Evolutionary conservation across 208 protist genomes (phyloP), one percentile per base, ranked within the genome.

Genomic region (Leishmania martiniquensis): DNA sequence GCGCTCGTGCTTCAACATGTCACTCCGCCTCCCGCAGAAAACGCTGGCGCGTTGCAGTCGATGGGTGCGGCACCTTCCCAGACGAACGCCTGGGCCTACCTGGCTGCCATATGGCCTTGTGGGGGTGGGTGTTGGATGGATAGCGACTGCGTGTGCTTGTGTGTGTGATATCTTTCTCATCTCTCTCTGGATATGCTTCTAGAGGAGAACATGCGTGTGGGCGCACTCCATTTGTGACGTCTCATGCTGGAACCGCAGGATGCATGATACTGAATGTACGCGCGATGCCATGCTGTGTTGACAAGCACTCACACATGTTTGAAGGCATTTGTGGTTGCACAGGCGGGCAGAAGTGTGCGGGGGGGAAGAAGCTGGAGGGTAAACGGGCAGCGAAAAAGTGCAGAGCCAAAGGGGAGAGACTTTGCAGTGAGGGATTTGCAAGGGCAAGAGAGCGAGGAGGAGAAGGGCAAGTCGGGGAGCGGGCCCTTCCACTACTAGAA

Each of bases 211-310:
- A n/a, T 70, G 72, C 59, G 67, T 72, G 29, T 29, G 67, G 22
- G 67, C 47, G 47, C 20, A 62, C 22, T 72, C 49, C 25, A 62
- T 74, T 37, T 62, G 74, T 83, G 79, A 83, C 59, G 74, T 65
- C 39, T 59, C 74, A 63, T 83, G 76, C 72, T 83, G 79, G 79
- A 83, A 83, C 79, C 79, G 39, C 79, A 75, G 79, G 79, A 83
- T 51, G 52, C 76, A 78, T 72, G 79, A 45, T 42, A 52, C 69
- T 63, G 79, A 83, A 55, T 25, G 55, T 83, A 76, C 51, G 22
- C 70, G 10, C 51, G 49, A 29, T 20, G 32, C 20, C n/a, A 72
- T 72, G n/a, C 44, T 54, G 67, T 34, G 13, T 17, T 47, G 34
- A 74, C 29, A 25, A 49, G 32, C 2, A 25, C 34, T 47, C n/a